Conservation (phyloP, 192 early-diverging fungal genomes). For the Podila epicladia region DNA sequence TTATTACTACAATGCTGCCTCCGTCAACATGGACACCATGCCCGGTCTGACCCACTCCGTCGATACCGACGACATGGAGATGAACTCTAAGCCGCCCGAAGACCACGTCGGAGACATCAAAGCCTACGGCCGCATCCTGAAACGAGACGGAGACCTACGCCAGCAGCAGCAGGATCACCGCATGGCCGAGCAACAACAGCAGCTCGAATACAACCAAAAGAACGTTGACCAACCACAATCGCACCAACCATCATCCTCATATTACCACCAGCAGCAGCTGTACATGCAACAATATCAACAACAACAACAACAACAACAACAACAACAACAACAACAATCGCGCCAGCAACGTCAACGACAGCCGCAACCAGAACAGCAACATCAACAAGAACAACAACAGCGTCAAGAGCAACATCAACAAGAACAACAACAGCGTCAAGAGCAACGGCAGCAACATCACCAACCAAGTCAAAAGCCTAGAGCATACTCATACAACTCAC, state of each 20-base stretch:
- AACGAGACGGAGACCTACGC: background rate
- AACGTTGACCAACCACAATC: background rate
- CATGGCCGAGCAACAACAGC: background rate
- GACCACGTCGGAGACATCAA: conserved; percentile 18
- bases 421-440: background rate
- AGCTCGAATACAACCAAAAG: background rate
- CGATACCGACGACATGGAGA: conserved; percentile 10
- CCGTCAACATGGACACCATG: conserved; percentile 27
- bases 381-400: background rate
- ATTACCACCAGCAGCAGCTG: background rate
- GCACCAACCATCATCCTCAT: background rate
- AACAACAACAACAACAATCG: conserved; percentile 5
- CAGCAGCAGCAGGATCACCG: background rate
- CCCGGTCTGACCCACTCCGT: conserved; percentile 26
- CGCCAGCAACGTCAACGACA: conserved; percentile 6
- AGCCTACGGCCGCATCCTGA: background rate
- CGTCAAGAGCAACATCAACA: background rate
- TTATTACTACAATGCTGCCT: background rate
- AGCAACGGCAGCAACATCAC: background rate
- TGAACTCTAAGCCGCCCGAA: conserved; percentile 21
- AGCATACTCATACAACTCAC: background rate
- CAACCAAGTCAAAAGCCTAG: background rate
- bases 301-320: background rate
- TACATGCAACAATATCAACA: background rate
- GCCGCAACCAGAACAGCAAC: background rate